Evolutionary conservation across 495 filamentous ascomycete species (phyloP).

Genomic region (Hyaloscypha variabilis): DNA sequence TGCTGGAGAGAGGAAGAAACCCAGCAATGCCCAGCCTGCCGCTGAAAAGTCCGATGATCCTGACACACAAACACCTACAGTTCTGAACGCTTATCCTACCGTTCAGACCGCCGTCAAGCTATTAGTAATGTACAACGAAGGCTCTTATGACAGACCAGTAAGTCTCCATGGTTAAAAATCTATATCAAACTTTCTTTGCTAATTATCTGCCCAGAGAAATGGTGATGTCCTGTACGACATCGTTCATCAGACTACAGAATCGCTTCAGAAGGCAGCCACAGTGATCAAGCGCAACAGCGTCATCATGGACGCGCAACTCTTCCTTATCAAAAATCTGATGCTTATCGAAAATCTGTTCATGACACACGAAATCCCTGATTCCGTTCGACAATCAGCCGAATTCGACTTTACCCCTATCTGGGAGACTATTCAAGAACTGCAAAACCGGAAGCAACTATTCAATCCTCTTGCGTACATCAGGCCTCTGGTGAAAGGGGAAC

Average conservation of each 20-base stretch:
- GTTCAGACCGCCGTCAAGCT: slow-evolving; percentile 32
- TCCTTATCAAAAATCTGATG: slow-evolving; percentile 88
- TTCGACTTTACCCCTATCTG: slow-evolving; percentile 81
- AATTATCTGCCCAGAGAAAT: slow-evolving; percentile 38
- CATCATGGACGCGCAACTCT: slow-evolving; percentile 67
- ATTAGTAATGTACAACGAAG: slow-evolving; percentile 36
- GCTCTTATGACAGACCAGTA: slow-evolving; percentile 48
- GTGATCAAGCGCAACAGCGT: slow-evolving; percentile 52
- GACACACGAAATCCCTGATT: slow-evolving; percentile 89
- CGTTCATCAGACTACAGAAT: slow-evolving; percentile 46
- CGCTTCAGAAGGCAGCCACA: slow-evolving; percentile 50
- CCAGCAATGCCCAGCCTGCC: slow-evolving; percentile 49
- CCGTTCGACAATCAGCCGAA: slow-evolving; percentile 60
- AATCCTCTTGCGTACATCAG: slow-evolving; percentile 61
- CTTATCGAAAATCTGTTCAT: slow-evolving; percentile 90
- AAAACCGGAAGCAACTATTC: slow-evolving; percentile 69
- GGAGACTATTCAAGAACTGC: slow-evolving; percentile 75
- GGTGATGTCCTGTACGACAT: slow-evolving; percentile 49
- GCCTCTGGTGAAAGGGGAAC: slow-evolving; percentile 57
- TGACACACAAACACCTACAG: slow-evolving; percentile 6
- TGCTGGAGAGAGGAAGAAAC: slow-evolving; percentile 47
- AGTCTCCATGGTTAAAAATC: slow-evolving; percentile 14
- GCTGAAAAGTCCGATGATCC: slow-evolving; percentile 42
- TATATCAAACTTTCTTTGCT: slow-evolving; percentile 2
- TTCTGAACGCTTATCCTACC: slow-evolving; percentile 31